Conservation (phyloP, 2,329 filamentous ascomycete genomes). For the Trichoderma oligosporum region DNA sequence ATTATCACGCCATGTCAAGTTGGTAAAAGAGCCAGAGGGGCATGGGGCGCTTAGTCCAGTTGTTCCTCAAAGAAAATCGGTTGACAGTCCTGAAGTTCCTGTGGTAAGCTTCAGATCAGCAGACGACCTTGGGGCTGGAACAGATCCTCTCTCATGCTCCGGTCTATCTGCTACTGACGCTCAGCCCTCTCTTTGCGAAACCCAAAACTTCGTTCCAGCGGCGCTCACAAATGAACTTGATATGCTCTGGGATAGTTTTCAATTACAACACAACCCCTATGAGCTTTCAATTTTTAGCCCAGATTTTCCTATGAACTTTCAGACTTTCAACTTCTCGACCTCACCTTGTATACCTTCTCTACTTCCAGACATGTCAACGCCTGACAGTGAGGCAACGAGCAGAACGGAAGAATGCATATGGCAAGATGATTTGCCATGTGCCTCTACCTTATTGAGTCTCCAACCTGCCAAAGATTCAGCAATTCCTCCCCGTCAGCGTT, state of each 20-base stretch:
- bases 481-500: neutral
- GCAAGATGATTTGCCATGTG: constrained; percentile 10
- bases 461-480: neutral
- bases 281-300: neutral
- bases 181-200: neutral
- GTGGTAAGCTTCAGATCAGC: neutral
- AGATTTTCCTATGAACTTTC: constrained; percentile 5
- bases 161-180: neutral
- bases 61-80: neutral
- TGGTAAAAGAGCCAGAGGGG: constrained; percentile 1
- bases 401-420: constrained; percentile 9
- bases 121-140: neutral
- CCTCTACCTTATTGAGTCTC: neutral
- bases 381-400: neutral
- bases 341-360: neutral
- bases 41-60: constrained; percentile 3
- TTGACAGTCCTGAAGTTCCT: neutral
- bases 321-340: neutral
- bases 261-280: constrained; percentile 3
- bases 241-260: constrained; percentile 12
- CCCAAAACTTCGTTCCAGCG: neutral
- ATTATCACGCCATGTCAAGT: constrained; percentile 6
- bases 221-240: neutral
- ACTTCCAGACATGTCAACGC: neutral
- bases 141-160: neutral